Percentiles rank a stretch among this genome's conserved stretches.
These are phyloP conservation scores for Thelonectria rubi DNA, from an alignment of 2,329 filamentous ascomycete species.

Conservation along the genomic window DNA sequence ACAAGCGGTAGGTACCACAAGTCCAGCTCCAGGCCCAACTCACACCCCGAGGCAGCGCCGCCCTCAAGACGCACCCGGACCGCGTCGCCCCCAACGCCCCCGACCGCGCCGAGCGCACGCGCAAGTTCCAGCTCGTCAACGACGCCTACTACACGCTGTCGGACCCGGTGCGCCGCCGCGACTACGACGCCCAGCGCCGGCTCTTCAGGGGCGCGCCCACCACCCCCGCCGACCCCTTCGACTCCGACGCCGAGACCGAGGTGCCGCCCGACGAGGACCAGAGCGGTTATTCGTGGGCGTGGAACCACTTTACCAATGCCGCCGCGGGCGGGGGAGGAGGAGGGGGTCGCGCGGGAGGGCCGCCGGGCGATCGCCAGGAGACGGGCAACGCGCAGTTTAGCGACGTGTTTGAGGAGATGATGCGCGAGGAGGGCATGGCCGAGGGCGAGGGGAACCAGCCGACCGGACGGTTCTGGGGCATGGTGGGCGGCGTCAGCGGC, in stretches of 20 bases:
- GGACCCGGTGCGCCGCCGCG: constrained; percentile 76
- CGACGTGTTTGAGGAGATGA: constrained; percentile 89
- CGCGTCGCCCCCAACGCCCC: constrained; percentile 85
- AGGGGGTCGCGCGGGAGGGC: constrained; percentile 26
- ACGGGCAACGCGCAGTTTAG: constrained; percentile 84
- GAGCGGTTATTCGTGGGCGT: constrained; percentile 80
- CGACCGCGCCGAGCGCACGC: constrained; percentile 82
- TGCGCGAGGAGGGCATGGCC: constrained; percentile 84
- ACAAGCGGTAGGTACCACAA: constrained; percentile 74
- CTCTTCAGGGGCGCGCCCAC: constrained; percentile 43
- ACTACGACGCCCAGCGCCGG: constrained; percentile 78
- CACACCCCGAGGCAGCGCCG: constrained; percentile 67
- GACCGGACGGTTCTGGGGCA: constrained; percentile 83
- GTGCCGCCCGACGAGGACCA: constrained; percentile 53
- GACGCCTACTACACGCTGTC: constrained; percentile 94
- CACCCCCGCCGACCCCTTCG: constrained; percentile 54
- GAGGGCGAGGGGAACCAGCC: constrained; percentile 68
- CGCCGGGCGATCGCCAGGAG: constrained; percentile 56
- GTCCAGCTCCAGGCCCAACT: constrained; percentile 14
- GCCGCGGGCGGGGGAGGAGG: constrained; percentile 32
- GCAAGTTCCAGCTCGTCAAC: constrained; percentile 90
- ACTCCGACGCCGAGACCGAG: constrained; percentile 50
- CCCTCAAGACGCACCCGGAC: constrained; percentile 92
- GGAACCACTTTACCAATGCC: constrained; percentile 64
- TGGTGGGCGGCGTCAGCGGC: constrained; percentile 86